Conservation (phyloP, 1,284 basidiomycete species). For the Ustilago sp. region DNA sequence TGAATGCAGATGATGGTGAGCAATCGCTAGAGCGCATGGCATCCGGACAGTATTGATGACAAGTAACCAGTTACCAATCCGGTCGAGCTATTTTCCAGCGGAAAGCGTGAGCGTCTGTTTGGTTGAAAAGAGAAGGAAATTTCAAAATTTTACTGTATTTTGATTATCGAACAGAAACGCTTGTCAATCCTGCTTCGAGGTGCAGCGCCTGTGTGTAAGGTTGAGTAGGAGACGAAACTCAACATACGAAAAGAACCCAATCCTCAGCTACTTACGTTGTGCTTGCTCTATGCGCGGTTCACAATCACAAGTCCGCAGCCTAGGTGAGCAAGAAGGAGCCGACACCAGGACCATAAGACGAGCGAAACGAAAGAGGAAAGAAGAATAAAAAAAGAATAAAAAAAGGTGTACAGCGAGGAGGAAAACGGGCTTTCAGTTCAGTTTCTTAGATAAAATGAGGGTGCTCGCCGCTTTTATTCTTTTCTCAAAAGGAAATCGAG, state of each 20-base stretch:
- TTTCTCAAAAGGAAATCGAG: background rate
- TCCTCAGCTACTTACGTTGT: no score
- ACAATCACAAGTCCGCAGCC: no score
- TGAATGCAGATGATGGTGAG: slow-evolving; percentile 22
- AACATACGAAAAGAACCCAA: no score
- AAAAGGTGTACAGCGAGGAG: background rate
- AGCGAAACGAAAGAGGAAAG: background rate
- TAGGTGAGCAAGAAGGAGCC: no score
- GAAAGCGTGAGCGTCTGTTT: no score
- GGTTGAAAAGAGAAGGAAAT: no score
- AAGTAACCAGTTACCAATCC: slow-evolving; percentile 20
- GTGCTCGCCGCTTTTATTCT: background rate
- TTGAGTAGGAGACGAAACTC: no score
- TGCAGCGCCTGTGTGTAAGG: no score
- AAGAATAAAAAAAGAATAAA: background rate
- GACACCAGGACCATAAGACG: background rate
- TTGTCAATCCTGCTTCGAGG: no score
- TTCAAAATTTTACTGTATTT: no score
- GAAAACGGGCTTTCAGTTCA: slow-evolving; percentile 25
- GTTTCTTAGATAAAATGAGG: slow-evolving; percentile 16
- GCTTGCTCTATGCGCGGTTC: no score
- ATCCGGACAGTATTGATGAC: background rate
- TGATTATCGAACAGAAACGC: no score
- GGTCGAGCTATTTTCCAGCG: background rate
- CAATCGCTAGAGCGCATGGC: slow-evolving; percentile 10